These are phyloP conservation scores for Boletus bicolor DNA, from an alignment of 768 basidiomycete species.

Conservation along the genomic window DNA sequence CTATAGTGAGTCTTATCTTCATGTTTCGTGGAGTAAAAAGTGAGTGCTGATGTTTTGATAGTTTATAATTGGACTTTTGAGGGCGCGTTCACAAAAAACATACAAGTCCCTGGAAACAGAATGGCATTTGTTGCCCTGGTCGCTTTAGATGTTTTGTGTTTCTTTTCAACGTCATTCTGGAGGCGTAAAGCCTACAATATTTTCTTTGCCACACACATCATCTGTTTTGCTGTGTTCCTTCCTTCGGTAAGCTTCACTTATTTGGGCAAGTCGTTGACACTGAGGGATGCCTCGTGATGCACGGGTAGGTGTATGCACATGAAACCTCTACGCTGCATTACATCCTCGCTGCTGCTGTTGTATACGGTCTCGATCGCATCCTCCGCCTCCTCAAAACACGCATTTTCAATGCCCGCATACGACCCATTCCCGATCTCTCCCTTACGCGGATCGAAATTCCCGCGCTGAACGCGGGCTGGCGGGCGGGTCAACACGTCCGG, in stretches of 20 bases:
- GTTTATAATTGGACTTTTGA: constrained; percentile 31
- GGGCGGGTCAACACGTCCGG: constrained; percentile 60
- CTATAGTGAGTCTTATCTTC: constrained; percentile 34
- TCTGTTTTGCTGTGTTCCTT: constrained; percentile 42
- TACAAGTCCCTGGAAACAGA: constrained; percentile 9
- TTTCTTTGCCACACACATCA: constrained; percentile 41
- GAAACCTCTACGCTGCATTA: constrained; percentile 36
- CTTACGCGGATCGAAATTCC: constrained; percentile 48
- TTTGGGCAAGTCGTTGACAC: constrained; percentile 9
- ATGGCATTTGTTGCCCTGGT: constrained; percentile 36
- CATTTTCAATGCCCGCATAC: constrained; percentile 41
- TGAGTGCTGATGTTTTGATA: constrained; percentile 5
- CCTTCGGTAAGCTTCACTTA: constrained; percentile 28
- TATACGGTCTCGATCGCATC: constrained; percentile 46
- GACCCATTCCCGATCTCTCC: constrained; percentile 42
- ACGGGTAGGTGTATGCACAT: constrained; percentile 26
- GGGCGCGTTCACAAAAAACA: constrained; percentile 14
- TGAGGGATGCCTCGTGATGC: background rate
- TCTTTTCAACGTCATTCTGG: constrained; percentile 41
- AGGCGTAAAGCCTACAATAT: constrained; percentile 42
- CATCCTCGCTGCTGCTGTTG: constrained; percentile 35
- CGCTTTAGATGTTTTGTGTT: constrained; percentile 34
- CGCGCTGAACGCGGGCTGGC: constrained; percentile 48
- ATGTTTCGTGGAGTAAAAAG: background rate
- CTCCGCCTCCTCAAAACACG: constrained; percentile 48